Evolutionary conservation across 805 yeast species (phyloP).

Genomic region (Saturnispora halmiae): DNA sequence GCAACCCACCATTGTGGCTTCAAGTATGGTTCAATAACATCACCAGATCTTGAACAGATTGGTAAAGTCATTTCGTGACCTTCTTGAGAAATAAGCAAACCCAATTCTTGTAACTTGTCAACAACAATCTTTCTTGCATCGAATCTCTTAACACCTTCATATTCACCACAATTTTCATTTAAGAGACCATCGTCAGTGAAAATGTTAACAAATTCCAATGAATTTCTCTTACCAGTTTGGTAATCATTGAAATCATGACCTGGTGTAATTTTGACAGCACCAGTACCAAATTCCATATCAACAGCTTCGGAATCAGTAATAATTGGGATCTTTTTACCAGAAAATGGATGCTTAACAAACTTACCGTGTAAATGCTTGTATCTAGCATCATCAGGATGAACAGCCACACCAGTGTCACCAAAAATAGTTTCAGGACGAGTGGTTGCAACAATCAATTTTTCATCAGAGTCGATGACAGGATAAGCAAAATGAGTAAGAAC

Average conservation of each 20-base stretch:
- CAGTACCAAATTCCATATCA: slow-evolving; percentile 99
- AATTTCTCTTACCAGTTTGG: slow-evolving; percentile 89
- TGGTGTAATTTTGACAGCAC: slow-evolving; percentile 98
- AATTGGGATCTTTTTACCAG: slow-evolving; percentile 79
- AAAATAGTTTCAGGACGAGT: slow-evolving; percentile 98
- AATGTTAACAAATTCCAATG: slow-evolving; percentile 80
- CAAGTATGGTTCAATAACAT: slow-evolving; percentile 88
- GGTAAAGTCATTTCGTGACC: slow-evolving; percentile 97
- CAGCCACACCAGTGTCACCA: slow-evolving; percentile 97
- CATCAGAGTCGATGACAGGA: slow-evolving; percentile 76
- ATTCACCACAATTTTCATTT: slow-evolving; percentile 90
- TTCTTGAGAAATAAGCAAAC: slow-evolving; percentile 71
- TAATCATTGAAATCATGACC: slow-evolving; percentile 98
- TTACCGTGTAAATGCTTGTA: slow-evolving; percentile 94
- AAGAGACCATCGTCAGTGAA: slow-evolving; percentile 85
- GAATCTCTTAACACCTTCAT: slow-evolving; percentile 85
- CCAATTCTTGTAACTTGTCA: slow-evolving; percentile 65
- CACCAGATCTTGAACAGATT: slow-evolving; percentile 92
- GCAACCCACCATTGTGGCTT: slow-evolving; percentile 99
- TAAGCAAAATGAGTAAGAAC: slow-evolving; percentile 93
- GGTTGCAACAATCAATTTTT: slow-evolving; percentile 85
- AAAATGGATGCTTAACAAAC: slow-evolving; percentile 81
- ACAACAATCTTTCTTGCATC: slow-evolving; percentile 86
- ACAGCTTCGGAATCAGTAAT: slow-evolving; percentile 88
- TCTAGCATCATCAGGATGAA: slow-evolving; percentile 90